phyloP scores from a whole-genome alignment of 768 basidiomycete species.

The Hericium rajendrae region DNA sequence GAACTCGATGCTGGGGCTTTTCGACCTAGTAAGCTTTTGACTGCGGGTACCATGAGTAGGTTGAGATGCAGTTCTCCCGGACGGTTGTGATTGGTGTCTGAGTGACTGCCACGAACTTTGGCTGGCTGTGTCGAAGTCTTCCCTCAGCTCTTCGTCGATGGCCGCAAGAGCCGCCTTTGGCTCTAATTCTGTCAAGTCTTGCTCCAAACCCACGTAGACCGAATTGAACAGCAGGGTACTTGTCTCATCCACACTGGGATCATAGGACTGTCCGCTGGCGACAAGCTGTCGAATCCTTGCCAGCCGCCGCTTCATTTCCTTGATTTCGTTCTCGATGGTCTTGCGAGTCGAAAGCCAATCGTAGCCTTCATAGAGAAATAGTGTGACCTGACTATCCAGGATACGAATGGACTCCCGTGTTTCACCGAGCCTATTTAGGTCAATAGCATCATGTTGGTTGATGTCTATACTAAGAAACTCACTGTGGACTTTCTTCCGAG shows the following conservation, averaged over 20 bases:
- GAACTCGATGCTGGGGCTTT: constrained; percentile 77
- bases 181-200: constrained; percentile 66
- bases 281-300: constrained; percentile 88
- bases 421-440: constrained; percentile 5
- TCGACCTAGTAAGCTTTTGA: constrained; percentile 64
- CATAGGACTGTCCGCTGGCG: constrained; percentile 80
- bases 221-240: constrained; percentile 86
- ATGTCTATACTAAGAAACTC: constrained; percentile 16
- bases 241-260: constrained; percentile 61
- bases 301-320: constrained; percentile 76
- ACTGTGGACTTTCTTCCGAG: constrained; percentile 38
- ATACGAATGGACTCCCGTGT: constrained; percentile 39
- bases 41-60: constrained; percentile 12
- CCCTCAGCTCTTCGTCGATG: constrained; percentile 83
- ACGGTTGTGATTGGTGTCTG: constrained; percentile 30
- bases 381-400: constrained; percentile 47
- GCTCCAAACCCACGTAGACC: constrained; percentile 83
- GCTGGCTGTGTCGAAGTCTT: constrained; percentile 60
- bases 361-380: constrained; percentile 87
- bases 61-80: constrained; percentile 12
- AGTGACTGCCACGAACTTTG: constrained; percentile 90
- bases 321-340: constrained; percentile 80
- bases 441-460: constrained; percentile 2
- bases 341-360: constrained; percentile 86
- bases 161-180: constrained; percentile 75